These are phyloP conservation scores for Cutaneotrichosporon mucoides DNA, from an alignment of 1,284 basidiomycete species.

Conservation along the genomic window DNA sequence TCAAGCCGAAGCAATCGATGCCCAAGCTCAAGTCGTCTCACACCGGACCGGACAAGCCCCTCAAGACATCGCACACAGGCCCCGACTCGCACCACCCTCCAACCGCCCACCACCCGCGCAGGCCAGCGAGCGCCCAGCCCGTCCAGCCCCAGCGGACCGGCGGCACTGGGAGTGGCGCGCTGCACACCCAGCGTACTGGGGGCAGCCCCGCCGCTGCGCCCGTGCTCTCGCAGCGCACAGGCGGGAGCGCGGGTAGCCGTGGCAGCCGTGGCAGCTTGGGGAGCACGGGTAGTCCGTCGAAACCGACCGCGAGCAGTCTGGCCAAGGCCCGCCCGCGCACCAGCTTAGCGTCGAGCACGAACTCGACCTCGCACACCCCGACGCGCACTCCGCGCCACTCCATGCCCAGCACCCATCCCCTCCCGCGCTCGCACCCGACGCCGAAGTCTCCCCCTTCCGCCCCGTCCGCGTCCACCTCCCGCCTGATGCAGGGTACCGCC, in stretches of 20 bases:
- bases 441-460: conserved; percentile 1
- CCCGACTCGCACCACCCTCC: too few species aligned
- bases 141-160: neutral
- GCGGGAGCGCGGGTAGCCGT: neutral
- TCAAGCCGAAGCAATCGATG: conserved; percentile 5
- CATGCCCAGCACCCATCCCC: neutral
- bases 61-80: neutral
- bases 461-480: conserved; percentile 1
- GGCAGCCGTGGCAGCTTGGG: neutral
- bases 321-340: conserved; percentile 7
- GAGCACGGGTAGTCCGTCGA: neutral
- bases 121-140: neutral
- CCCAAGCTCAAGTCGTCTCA: neutral
- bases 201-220: too few species aligned
- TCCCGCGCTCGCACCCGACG: neutral
- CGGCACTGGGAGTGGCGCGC: too few species aligned
- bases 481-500: conserved; percentile 19
- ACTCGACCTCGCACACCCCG: neutral
- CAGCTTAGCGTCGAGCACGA: neutral
- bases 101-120: neutral
- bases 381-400: neutral
- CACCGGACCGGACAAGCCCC: too few species aligned
- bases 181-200: too few species aligned
- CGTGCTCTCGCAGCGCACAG: neutral
- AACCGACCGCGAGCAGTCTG: conserved; percentile 12